phyloP scores from a whole-genome alignment of 257 asterid genomes.

The Orobanche coerulescens region DNA sequence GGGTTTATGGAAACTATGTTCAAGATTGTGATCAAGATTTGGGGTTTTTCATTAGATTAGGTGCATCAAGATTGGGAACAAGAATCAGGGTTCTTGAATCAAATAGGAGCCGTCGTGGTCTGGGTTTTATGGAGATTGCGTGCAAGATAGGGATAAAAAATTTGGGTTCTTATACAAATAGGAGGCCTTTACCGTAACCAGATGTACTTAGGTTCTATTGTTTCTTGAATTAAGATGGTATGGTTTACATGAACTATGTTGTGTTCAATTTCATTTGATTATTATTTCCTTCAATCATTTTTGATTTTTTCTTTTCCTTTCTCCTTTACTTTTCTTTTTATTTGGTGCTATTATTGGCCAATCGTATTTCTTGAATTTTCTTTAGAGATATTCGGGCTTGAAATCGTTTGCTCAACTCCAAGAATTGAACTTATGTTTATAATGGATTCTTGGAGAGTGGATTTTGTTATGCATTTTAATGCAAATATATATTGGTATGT shows the following conservation, averaged over 20 bases:
- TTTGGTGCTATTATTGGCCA: neutral
- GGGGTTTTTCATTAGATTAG: neutral
- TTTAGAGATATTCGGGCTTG: neutral
- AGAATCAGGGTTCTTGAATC: neutral
- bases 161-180: constrained; percentile 7
- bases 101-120: neutral
- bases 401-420: neutral
- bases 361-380: neutral
- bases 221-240: constrained; percentile 26
- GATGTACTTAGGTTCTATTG: constrained; percentile 13
- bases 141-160: neutral
- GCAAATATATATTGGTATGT: neutral
- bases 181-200: neutral
- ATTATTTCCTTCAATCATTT: neutral
- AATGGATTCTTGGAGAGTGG: neutral
- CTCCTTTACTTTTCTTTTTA: neutral
- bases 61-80: neutral
- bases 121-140: constrained; percentile 5
- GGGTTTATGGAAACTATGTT: neutral
- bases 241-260: neutral
- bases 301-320: no score
- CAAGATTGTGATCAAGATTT: neutral
- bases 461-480: neutral
- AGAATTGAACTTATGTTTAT: neutral
- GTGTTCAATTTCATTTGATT: neutral